Conservation (phyloP, 169 alveolate genomes). For the Plasmodium blacklocki region DNA sequence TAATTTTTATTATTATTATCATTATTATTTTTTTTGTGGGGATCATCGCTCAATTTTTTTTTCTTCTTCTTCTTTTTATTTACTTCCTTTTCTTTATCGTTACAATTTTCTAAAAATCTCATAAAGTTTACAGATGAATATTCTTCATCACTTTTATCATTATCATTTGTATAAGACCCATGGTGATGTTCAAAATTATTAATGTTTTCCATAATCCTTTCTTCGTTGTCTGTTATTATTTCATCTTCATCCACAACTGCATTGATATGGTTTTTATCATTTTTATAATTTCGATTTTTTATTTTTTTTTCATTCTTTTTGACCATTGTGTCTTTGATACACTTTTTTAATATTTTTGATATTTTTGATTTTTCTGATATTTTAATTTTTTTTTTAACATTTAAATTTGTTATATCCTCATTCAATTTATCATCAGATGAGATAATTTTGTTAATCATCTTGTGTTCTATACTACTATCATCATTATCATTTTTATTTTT, state of each 20-base stretch:
- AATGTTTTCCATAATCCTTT: not conserved
- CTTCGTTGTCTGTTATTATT: not conserved
- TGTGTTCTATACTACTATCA: not conserved
- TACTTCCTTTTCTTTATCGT: conserved; percentile 1
- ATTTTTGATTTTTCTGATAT: not conserved
- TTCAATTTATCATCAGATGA: not conserved
- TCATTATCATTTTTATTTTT: not conserved
- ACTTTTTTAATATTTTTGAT: not conserved
- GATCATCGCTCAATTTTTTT: not conserved
- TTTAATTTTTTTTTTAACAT: not conserved
- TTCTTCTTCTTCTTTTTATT: not conserved
- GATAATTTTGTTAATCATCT: not conserved
- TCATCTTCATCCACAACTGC: not conserved
- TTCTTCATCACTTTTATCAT: not conserved
- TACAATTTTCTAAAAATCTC: conserved; percentile 23
- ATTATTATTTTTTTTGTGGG: too few species aligned
- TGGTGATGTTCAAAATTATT: not conserved
- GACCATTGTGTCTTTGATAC: not conserved
- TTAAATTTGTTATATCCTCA: not conserved
- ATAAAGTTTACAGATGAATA: conserved; percentile 22
- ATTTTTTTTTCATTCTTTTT: not conserved
- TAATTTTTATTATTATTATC: too few species aligned
- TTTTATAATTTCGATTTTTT: not conserved
- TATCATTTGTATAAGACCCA: not conserved
- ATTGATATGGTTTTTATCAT: not conserved